Conservation (phyloP, 495 filamentous ascomycete species). For the Penicillium silybi region DNA sequence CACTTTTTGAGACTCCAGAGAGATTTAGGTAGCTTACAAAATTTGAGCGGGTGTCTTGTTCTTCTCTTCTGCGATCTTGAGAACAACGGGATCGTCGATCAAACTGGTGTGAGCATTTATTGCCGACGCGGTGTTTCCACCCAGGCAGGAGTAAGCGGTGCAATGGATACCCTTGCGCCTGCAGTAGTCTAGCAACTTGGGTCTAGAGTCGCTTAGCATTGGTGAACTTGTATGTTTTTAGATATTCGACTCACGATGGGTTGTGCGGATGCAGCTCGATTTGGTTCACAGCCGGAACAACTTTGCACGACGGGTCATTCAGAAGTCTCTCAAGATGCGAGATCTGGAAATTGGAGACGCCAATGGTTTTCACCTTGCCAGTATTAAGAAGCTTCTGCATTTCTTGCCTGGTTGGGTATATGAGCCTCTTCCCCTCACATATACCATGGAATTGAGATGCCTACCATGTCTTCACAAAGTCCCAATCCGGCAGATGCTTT, state of each 20-base stretch:
- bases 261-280: conserved; percentile 37
- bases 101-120: conserved; percentile 29
- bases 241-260: background rate
- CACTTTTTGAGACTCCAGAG: conserved; percentile 17
- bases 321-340: conserved; percentile 43
- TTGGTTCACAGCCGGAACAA: conserved; percentile 54
- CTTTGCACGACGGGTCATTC: conserved; percentile 13
- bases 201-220: background rate
- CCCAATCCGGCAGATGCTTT: conserved; percentile 37
- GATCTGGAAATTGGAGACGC: conserved; percentile 54
- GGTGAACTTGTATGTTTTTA: no score
- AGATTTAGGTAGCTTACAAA: background rate
- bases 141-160: conserved; percentile 59
- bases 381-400: conserved; percentile 55
- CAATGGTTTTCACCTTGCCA: conserved; percentile 56
- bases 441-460: no score
- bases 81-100: conserved; percentile 31
- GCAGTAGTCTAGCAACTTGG: conserved; percentile 44
- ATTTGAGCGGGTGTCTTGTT: background rate
- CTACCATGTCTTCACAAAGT: background rate
- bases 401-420: no score
- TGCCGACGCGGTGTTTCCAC: conserved; percentile 33
- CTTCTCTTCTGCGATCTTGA: background rate
- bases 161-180: conserved; percentile 49
- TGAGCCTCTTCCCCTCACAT: no score